Base-by-base conservation (phyloP, 2,329 filamentous ascomycete species). In the Pseudopithomyces chartarum region DNA sequence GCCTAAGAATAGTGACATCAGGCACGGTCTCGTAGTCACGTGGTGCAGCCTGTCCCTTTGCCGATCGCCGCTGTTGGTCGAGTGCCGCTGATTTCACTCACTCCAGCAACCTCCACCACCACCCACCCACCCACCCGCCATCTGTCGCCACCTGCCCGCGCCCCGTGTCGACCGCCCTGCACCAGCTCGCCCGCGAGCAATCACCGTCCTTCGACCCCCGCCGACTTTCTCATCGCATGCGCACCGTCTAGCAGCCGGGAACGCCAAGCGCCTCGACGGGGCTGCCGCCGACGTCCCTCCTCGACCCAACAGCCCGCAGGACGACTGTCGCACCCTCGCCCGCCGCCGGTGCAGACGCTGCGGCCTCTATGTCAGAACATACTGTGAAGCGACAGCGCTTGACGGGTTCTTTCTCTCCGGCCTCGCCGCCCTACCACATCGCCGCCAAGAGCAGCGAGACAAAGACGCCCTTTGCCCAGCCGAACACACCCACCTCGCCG, bases 401-500 rank as follows among this genome's bases (percentile, higher is more conserved):
- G 66, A 70, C 68, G 55, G 75, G 74, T 62, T 71, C 77, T 51
- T 81, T 78, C 66, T 80, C 77, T 47, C 79, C 79, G 55, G 77
- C 76, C 52, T 78, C 75, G 53, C 78, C 78, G 55, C 71, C 76
- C 50, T 75, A 76, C 69, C 71, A 76, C 71, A 66, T 73, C 57
- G 68, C 67, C 63, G 71, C 70, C 66, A 74, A 73, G 71, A 60
- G 70, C 54, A 69, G 61, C 69, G 68, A 77, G 62, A 76, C 75
- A 73, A 79, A 79, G 70, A 61, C 67, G 62, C 67, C 70, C 67
- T 73, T 76, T 59, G 63, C 71, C 50, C 73, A 77, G 50, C 79
- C 79, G 46, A 78, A 80, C 64, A 82, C 80, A 10, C 80, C 80
- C 52, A 80, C 79, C 36, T 80, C 79, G 22, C 79, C 78, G 53